Conservation (phyloP, 768 basidiomycete species). For the Tremella mesenterica region DNA sequence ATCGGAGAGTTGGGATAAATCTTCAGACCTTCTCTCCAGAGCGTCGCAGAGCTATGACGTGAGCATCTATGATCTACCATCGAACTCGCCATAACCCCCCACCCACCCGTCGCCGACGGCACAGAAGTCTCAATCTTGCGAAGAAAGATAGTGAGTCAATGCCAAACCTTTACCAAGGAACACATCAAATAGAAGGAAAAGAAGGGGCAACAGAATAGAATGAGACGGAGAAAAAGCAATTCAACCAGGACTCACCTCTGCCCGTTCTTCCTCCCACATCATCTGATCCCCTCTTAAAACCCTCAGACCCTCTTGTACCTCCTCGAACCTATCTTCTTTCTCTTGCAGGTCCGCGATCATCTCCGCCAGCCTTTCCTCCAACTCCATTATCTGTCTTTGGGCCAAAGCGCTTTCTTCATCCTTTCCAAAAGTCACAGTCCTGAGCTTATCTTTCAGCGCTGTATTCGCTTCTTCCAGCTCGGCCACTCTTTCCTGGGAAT, state of each 20-base stretch:
- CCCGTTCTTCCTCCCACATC: conserved; percentile 7
- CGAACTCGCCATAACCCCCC: too few species aligned
- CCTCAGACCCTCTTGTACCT: conserved; percentile 5
- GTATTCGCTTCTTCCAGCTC: conserved; percentile 13
- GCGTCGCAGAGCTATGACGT: too few species aligned
- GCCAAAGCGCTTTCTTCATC: conserved; percentile 15
- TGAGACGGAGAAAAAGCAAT: too few species aligned
- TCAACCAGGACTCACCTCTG: conserved; percentile 10
- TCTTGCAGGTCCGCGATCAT: conserved; percentile 1
- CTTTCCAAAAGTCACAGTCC: conserved; percentile 12
- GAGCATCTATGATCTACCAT: too few species aligned
- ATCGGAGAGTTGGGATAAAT: too few species aligned
- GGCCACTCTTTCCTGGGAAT: background rate
- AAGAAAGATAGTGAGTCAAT: too few species aligned
- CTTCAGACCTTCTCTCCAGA: too few species aligned
- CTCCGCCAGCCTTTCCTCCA: conserved; percentile 8
- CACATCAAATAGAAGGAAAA: too few species aligned
- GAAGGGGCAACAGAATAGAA: too few species aligned
- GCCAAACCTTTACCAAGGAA: too few species aligned
- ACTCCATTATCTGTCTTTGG: conserved; percentile 10
- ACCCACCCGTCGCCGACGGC: too few species aligned
- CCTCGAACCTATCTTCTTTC: conserved; percentile 8
- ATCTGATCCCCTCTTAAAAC: conserved; percentile 9
- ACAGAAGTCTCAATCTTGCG: too few species aligned
- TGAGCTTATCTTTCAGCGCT: conserved; percentile 15